Evolutionary conservation across 352 stramenopile species (phyloP), one percentile per base, ranked within the genome.

Genomic region (Phytophthora meadii): DNA sequence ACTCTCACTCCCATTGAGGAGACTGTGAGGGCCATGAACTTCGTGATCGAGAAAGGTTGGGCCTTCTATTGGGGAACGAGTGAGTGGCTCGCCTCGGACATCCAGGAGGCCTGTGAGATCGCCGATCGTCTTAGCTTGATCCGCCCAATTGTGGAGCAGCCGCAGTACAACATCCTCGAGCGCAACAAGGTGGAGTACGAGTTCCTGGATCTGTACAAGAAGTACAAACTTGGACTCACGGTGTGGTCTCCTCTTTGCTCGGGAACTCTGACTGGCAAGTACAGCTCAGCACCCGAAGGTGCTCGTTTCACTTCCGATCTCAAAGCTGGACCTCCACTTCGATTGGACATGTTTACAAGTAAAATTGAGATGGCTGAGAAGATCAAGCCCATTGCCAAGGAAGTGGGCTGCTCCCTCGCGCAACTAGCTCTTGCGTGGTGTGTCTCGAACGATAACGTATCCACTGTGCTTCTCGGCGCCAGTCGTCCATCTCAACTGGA

Each of bases 11-110:
- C 81, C 1, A 86, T 89, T 17, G 47, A 40, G 9, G 47, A 54
- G 30, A 54, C 47, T 10, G 47, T 54, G 4, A 30, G 48, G 11
- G 48, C 48, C 10, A 54, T 54, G 45, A 52, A 52, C 14, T 52
- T 52, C 25, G 45, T 39, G 77, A 78, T 91, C 8, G 51, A 81
- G 42, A 54, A 77, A 39, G 81, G 78, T 15, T 50, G 44, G 44
- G 24, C 44, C 22, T 36, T 36, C 22, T 50, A 54, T 19, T 54
- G 53, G 47, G 47, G 47, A 41, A 54, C 47, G 4, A 56, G 32
- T 24, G 49, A 44, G 49, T 46, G 32, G 49, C 32, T 62, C 6
- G 5, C 36, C 19, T 53, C 50, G 3, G 32, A 57, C 17, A 57
- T 57, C 9, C 19, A 47, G 1, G 36, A 57, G 15, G 50, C 50